Conservation (phyloP, 73 alveolate genomes). For the Paramecium biaurelia region DNA sequence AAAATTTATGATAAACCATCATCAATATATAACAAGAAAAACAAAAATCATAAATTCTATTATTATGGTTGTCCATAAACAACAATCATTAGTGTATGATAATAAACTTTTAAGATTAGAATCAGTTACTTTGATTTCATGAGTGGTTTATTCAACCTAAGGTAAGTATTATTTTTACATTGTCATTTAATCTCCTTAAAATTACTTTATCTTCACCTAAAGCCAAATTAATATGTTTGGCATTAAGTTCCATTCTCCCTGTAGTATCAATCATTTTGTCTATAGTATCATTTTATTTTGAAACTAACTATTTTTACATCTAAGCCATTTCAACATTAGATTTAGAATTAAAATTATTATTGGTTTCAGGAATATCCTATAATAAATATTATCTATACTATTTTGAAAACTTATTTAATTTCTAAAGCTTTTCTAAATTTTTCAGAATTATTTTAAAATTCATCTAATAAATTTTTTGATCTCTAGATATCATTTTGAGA, state of each 20-base stretch:
- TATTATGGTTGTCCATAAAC: slow-evolving; percentile 36
- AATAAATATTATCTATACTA: not conserved
- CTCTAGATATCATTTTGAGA: not conserved
- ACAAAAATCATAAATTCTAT: slow-evolving; percentile 44
- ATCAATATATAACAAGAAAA: slow-evolving; percentile 36
- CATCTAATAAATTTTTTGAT: not conserved
- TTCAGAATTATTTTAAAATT: not conserved
- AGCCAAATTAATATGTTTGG: not conserved
- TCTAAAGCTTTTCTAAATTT: not conserved
- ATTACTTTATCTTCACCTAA: slow-evolving; percentile 10
- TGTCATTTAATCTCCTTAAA: slow-evolving; percentile 28
- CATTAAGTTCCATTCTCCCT: not conserved
- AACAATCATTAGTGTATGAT: slow-evolving; percentile 23
- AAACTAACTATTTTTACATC: not conserved
- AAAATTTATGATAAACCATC: not conserved
- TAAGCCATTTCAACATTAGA: slow-evolving; percentile 3
- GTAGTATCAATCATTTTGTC: slow-evolving; percentile 15
- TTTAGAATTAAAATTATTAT: not conserved
- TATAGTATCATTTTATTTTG: not conserved
- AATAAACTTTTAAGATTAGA: not conserved
- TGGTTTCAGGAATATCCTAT: not conserved
- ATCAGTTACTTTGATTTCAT: not conserved
- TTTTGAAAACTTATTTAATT: not conserved
- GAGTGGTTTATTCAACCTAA: slow-evolving; percentile 25
- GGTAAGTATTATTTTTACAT: not conserved